Evolutionary conservation across 805 yeast species (phyloP).

Genomic region (Tetrapisispora fleetii): DNA sequence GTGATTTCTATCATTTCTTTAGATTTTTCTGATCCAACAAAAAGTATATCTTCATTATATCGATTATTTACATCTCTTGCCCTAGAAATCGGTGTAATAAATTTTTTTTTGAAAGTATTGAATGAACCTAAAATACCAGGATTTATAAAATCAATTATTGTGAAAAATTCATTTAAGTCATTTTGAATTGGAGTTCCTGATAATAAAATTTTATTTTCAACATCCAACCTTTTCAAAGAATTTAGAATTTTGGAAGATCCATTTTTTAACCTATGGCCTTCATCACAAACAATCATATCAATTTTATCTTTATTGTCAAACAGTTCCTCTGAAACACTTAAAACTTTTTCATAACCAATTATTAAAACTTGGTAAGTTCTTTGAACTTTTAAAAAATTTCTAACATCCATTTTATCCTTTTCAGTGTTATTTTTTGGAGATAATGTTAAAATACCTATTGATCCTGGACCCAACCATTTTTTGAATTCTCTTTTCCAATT

Average conservation of each 20-base stretch:
- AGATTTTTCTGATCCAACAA: conserved; percentile 52
- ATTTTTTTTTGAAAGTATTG: conserved; percentile 49
- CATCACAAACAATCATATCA: conserved; percentile 84
- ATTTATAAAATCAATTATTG: conserved; percentile 71
- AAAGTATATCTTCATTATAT: conserved; percentile 37
- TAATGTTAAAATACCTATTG: conserved; percentile 57
- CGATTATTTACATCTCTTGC: conserved; percentile 60
- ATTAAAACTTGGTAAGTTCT: conserved; percentile 74
- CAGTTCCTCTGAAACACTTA: conserved; percentile 44
- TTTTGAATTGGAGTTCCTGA: conserved; percentile 95
- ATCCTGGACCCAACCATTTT: conserved; percentile 71
- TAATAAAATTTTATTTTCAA: conserved; percentile 50
- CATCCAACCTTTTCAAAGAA: conserved; percentile 45
- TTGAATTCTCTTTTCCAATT: conserved; percentile 86
- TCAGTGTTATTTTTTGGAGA: conserved; percentile 39
- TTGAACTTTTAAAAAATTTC: conserved; percentile 48
- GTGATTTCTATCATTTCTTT: conserved; percentile 57
- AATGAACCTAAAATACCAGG: conserved; percentile 71
- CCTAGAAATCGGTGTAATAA: conserved; percentile 57
- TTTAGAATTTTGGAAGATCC: conserved; percentile 61
- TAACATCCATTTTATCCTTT: conserved; percentile 47
- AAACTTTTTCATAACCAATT: conserved; percentile 78
- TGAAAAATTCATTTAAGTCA: conserved; percentile 74
- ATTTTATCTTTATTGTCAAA: conserved; percentile 31
- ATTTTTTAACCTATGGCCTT: conserved; percentile 85